phyloP scores from a whole-genome alignment of 2,329 filamentous ascomycete species.

The Allantophomopsis cytisporea region DNA sequence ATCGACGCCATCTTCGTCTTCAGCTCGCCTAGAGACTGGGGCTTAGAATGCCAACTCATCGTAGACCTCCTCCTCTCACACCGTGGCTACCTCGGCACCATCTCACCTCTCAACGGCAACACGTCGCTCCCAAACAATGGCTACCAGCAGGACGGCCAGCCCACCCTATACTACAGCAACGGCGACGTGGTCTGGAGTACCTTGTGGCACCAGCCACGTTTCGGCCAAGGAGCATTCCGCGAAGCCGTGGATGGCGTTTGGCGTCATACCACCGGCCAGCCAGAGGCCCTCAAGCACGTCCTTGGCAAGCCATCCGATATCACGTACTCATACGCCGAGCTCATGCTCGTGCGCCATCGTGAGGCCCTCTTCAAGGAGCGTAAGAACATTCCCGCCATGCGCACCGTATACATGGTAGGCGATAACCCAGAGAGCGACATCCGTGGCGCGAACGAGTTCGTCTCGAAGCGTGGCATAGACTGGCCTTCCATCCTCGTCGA shows the following conservation, averaged over 20 bases:
- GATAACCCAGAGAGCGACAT: slow-evolving; percentile 58
- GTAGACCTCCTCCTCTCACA: slow-evolving; percentile 54
- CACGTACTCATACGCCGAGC: slow-evolving; percentile 59
- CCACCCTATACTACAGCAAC: slow-evolving; percentile 54
- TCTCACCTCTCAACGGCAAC: slow-evolving; percentile 47
- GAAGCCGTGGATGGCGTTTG: slow-evolving; percentile 60
- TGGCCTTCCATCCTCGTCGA: slow-evolving; percentile 56
- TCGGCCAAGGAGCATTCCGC: slow-evolving; percentile 58
- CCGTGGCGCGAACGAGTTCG: slow-evolving; percentile 49
- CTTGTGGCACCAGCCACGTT: slow-evolving; percentile 44
- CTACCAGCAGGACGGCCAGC: slow-evolving; percentile 44
- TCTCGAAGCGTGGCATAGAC: slow-evolving; percentile 35
- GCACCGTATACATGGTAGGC: slow-evolving; percentile 62
- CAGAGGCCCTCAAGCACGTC: slow-evolving; percentile 29
- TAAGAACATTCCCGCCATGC: slow-evolving; percentile 19
- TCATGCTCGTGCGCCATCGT: slow-evolving; percentile 4
- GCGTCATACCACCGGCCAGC: slow-evolving; percentile 36
- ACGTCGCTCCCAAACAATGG: slow-evolving; percentile 42
- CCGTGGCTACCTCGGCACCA: slow-evolving; percentile 48
- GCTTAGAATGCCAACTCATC: slow-evolving; percentile 60
- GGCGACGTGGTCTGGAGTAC: slow-evolving; percentile 49
- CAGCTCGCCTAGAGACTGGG: slow-evolving; percentile 57
- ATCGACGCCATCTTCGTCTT: slow-evolving; percentile 62
- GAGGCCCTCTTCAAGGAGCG: neutral
- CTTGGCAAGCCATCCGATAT: slow-evolving; percentile 59